These are phyloP conservation scores for Pseudogymnoascus sp. DNA, from an alignment of 2,329 filamentous ascomycete genomes.

Conservation along the genomic window DNA sequence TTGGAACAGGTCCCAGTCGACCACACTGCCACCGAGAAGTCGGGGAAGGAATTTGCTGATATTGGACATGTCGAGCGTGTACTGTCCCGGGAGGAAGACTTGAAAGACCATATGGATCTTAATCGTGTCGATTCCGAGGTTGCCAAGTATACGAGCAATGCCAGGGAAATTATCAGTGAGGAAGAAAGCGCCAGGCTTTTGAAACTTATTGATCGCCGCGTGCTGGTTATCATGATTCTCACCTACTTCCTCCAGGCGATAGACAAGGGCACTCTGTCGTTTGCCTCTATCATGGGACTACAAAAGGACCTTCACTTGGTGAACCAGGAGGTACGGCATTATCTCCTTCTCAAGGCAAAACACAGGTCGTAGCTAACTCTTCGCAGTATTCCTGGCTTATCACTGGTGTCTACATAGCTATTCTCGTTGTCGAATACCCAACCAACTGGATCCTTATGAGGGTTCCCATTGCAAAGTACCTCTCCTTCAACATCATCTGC, in stretches of 20 bases:
- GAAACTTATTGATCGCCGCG: constrained; percentile 57
- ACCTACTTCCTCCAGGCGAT: constrained; percentile 68
- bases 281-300: constrained; percentile 56
- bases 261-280: constrained; percentile 60
- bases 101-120: constrained; percentile 49
- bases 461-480: constrained; percentile 55
- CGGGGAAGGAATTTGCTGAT: constrained; percentile 4
- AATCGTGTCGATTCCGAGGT: constrained; percentile 61
- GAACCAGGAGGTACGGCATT: constrained; percentile 18
- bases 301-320: constrained; percentile 29
- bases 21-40: not conserved
- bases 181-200: constrained; percentile 56
- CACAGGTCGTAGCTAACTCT: constrained; percentile 11
- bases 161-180: constrained; percentile 47
- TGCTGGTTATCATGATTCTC: constrained; percentile 62
- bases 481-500: constrained; percentile 48
- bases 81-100: constrained; percentile 34
- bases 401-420: constrained; percentile 65
- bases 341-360: not conserved
- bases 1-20: not conserved
- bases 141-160: constrained; percentile 57
- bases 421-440: constrained; percentile 14
- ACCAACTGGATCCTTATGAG: constrained; percentile 33
- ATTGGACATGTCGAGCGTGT: constrained; percentile 42
- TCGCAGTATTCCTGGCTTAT: constrained; percentile 62